Percentiles rank a stretch among this genome's conserved stretches.
phyloP scores from a whole-genome alignment of 2,329 filamentous ascomycete species.

The Fusarium brevicatenulatum region DNA sequence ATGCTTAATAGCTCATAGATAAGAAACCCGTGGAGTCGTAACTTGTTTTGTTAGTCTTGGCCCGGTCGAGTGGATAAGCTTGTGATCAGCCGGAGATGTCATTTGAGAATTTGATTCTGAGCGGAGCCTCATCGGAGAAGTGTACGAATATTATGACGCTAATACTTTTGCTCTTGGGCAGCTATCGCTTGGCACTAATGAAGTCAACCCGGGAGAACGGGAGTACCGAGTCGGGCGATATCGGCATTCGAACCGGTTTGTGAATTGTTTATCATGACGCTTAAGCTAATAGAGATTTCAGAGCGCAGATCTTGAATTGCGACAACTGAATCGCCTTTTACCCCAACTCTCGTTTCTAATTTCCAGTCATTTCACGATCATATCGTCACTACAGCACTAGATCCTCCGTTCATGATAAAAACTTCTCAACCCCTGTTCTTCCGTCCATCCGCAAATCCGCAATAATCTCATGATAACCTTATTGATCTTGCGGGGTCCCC shows the following conservation, averaged over 20 bases:
- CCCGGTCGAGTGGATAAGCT: constrained; percentile 3
- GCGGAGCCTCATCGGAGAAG: constrained; percentile 21
- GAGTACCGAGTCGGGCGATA: background rate
- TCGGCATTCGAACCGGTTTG: background rate
- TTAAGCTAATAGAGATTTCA: background rate
- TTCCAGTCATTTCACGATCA: background rate
- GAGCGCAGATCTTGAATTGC: background rate
- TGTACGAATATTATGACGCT: constrained; percentile 13
- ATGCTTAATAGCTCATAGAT: constrained; percentile 32
- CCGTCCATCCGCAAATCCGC: background rate
- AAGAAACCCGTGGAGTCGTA: constrained; percentile 3
- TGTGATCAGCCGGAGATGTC: background rate
- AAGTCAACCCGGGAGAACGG: background rate
- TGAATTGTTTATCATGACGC: background rate
- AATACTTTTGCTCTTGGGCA: background rate
- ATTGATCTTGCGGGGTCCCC: background rate
- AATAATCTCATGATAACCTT: background rate
- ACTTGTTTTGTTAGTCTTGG: background rate
- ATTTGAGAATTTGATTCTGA: background rate
- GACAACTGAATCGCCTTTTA: too few species aligned
- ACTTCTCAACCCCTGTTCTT: background rate
- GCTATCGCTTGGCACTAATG: background rate
- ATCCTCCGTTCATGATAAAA: fast-evolving
- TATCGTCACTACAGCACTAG: fast-evolving
- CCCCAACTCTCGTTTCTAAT: background rate